phyloP scores from a whole-genome alignment of 1,284 basidiomycete species.

The Trichosporon inkin region DNA sequence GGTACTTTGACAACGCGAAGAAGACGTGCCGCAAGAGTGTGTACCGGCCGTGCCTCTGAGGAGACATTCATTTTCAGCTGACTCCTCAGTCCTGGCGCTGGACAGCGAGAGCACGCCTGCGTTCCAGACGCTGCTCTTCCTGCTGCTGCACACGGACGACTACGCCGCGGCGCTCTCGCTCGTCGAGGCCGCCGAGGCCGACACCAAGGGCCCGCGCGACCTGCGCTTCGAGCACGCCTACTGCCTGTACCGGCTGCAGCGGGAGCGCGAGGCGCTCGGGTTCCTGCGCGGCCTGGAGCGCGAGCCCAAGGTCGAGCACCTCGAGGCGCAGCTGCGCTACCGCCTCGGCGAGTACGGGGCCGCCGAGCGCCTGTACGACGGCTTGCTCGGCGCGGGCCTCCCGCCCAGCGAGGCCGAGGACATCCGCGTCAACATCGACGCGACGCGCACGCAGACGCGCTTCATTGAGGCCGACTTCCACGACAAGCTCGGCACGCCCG shows the following conservation, averaged over 20 bases:
- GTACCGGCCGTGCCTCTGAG: conserved; percentile 33
- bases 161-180: conserved; percentile 47
- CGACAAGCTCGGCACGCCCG: conserved; percentile 41
- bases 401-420: conserved; percentile 69
- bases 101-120: conserved; percentile 67
- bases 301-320: conserved; percentile 65
- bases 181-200: conserved; percentile 42
- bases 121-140: conserved; percentile 70
- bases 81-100: conserved; percentile 61
- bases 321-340: conserved; percentile 84
- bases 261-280: conserved; percentile 62
- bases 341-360: conserved; percentile 67
- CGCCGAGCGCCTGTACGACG: conserved; percentile 70
- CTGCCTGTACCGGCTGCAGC: conserved; percentile 71
- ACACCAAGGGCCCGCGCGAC: not conserved
- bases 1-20: conserved; percentile 71
- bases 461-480: conserved; percentile 70
- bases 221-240: conserved; percentile 70
- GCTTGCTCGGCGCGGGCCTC: conserved; percentile 55
- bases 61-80: not conserved
- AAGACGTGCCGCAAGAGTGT: conserved; percentile 84
- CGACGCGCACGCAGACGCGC: conserved; percentile 71
- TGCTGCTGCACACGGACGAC: conserved; percentile 77
- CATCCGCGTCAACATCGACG: conserved; percentile 73
- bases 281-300: conserved; percentile 57